Base-by-base conservation (phyloP, 2,329 filamentous ascomycete genomes). In the Metarhizium robertsii region DNA sequence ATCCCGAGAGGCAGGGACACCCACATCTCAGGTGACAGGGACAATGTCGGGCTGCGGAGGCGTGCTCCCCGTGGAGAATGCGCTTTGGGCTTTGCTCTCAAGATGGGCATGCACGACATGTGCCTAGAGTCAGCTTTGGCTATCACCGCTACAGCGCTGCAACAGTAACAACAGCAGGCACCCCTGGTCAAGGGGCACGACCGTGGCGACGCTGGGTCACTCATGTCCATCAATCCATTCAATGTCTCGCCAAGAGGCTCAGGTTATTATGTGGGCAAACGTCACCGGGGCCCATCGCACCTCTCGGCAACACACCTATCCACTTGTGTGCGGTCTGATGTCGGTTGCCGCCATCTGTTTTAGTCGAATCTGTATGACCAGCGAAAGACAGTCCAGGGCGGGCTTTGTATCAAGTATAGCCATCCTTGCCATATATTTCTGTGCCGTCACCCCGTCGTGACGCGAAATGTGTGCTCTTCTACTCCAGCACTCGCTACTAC, bases 391-490 rank as follows among this genome's bases (percentile, higher is more conserved):
- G 25, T 36, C 34, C 50, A 56, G 55, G 52, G 47, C 7, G 45
- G 29, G 8, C 16, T 47, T 16, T 50, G 40, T 25, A n/a, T 18
- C 29, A 16, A 16, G 48, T 46, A 20, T 16, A 48, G 45, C 14
- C 16, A 50, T 45, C 43, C 48, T 54, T 38, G 52, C 52, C 52
- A 18, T 52, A 40, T 29, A 49, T 49, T 52, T 50, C 45, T 55
- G 5, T 16, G 53, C 14, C 40, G 16, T 55, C 49, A 13, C 53
- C 53, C 55, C 40, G 13, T 48, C 25, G 30, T 48, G 16, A 45
- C 6, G n/a, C 50, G 36, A 14, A 20, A 18, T 34, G 76, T 14
- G 38, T 42, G n/a, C 29, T 30, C 5, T 32, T 50, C 25, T 30
- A 16, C 13, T 16, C 5, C 36, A 50, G 6, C 25, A n/a, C n/a